Evolutionary conservation across 352 stramenopile species (phyloP).

Genomic region (Pythium scleroteichum): DNA sequence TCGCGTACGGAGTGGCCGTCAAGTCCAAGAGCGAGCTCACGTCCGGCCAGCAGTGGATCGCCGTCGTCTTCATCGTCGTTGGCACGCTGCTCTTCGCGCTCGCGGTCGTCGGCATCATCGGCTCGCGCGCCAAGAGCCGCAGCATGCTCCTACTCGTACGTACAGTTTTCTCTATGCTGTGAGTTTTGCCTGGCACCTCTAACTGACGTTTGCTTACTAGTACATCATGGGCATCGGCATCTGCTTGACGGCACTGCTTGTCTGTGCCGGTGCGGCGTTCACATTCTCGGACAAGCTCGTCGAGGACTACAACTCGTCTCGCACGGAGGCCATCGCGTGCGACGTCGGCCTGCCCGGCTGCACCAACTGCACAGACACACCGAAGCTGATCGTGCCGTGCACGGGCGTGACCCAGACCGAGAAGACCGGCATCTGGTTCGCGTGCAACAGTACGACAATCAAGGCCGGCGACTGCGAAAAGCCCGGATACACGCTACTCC

Average conservation of each 20-base stretch:
- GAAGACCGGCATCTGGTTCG: slow-evolving; percentile 40
- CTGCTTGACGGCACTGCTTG: slow-evolving; percentile 61
- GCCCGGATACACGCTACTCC: slow-evolving; percentile 56
- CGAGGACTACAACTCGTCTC: slow-evolving; percentile 41
- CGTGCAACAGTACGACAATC: slow-evolving; percentile 32
- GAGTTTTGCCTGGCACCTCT: too few species aligned
- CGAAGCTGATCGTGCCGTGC: slow-evolving; percentile 32
- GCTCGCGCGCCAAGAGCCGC: slow-evolving; percentile 69
- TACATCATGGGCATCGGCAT: slow-evolving; percentile 70
- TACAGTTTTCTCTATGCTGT: slow-evolving; percentile 18
- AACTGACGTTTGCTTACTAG: slow-evolving; percentile 30
- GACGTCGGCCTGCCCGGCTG: slow-evolving; percentile 65
- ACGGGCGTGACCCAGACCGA: slow-evolving; percentile 40
- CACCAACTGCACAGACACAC: slow-evolving; percentile 66
- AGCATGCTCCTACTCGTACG: slow-evolving; percentile 78
- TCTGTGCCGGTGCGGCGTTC: slow-evolving; percentile 68
- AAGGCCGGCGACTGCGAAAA: slow-evolving; percentile 34
- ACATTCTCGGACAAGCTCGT: slow-evolving; percentile 62
- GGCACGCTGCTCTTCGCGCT: slow-evolving; percentile 67
- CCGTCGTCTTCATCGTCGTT: slow-evolving; percentile 69
- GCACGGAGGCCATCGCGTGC: slow-evolving; percentile 50
- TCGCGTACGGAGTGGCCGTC: slow-evolving; percentile 55
- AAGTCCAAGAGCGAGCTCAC: slow-evolving; percentile 68
- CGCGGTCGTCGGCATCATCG: slow-evolving; percentile 67
- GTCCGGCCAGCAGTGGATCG: slow-evolving; percentile 74